phyloP scores from a whole-genome alignment of 768 basidiomycete genomes.

The Daedaleopsis sinensis region DNA sequence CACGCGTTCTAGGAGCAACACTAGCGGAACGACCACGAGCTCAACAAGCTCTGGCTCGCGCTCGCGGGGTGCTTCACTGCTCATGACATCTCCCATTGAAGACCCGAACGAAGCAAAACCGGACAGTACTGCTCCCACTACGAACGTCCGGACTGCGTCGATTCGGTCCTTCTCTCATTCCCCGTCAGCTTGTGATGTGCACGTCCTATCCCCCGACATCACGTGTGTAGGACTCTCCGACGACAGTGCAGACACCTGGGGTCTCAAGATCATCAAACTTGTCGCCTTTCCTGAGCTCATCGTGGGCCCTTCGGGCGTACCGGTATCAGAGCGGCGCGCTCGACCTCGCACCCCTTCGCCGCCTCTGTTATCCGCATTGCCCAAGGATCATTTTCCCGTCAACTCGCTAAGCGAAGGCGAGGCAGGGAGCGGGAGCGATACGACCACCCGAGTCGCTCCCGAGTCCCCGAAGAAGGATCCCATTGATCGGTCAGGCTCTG shows the following conservation, averaged over 20 bases:
- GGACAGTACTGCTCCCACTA: background rate
- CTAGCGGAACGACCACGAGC: constrained; percentile 34
- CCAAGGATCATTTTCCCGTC: constrained; percentile 13
- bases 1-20: constrained; percentile 49
- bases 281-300: constrained; percentile 78
- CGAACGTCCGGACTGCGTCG: constrained; percentile 16
- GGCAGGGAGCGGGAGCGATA: constrained; percentile 27
- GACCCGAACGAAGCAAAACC: background rate
- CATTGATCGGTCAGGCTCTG: constrained; percentile 9
- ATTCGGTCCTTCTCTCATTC: constrained; percentile 50
- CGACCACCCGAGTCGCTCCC: constrained; percentile 26
- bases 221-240: constrained; percentile 77
- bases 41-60: constrained; percentile 20
- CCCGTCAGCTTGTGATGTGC: constrained; percentile 60
- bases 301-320: constrained; percentile 18
- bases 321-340: background rate
- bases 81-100: background rate
- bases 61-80: background rate
- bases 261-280: constrained; percentile 75
- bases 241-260: constrained; percentile 71
- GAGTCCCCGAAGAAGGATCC: constrained; percentile 26
- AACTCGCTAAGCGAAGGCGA: constrained; percentile 14
- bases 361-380: constrained; percentile 5
- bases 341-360: constrained; percentile 5
- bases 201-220: constrained; percentile 67